Conservation (phyloP, 345 rosid genomes). For the Boechera divaricarpa region DNA sequence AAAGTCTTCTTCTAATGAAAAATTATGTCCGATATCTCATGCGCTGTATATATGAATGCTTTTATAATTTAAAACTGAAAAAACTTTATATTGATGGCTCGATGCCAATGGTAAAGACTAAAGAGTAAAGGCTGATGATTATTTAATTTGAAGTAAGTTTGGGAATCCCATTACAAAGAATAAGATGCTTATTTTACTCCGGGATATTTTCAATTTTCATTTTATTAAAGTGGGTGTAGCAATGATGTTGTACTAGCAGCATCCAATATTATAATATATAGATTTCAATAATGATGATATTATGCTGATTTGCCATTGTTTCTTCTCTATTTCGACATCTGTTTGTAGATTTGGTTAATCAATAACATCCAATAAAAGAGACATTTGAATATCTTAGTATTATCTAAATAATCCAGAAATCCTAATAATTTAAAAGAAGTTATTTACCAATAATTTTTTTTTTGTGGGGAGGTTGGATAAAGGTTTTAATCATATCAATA, state of each 20-base stretch:
- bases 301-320: conserved; percentile 35
- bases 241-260: conserved; percentile 28
- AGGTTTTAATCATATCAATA: background rate
- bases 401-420: background rate
- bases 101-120: conserved; percentile 22
- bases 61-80: background rate
- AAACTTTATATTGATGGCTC: conserved; percentile 11
- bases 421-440: background rate
- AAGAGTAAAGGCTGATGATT: background rate
- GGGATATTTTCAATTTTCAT: conserved; percentile 22
- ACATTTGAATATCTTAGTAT: conserved; percentile 25
- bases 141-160: conserved; percentile 3
- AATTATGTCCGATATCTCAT: conserved; percentile 11
- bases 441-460: background rate
- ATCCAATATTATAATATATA: conserved; percentile 16
- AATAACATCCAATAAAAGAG: conserved; percentile 31
- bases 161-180: conserved; percentile 27
- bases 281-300: conserved; percentile 39
- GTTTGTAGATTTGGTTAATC: conserved; percentile 35
- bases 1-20: conserved; percentile 3
- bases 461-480: background rate
- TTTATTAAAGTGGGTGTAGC: conserved; percentile 27
- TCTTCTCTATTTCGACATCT: conserved; percentile 13
- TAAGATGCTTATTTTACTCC: conserved; percentile 38
- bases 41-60: background rate